phyloP scores from a whole-genome alignment of 2,329 filamentous ascomycete species.

The Aschersonia sp. region DNA sequence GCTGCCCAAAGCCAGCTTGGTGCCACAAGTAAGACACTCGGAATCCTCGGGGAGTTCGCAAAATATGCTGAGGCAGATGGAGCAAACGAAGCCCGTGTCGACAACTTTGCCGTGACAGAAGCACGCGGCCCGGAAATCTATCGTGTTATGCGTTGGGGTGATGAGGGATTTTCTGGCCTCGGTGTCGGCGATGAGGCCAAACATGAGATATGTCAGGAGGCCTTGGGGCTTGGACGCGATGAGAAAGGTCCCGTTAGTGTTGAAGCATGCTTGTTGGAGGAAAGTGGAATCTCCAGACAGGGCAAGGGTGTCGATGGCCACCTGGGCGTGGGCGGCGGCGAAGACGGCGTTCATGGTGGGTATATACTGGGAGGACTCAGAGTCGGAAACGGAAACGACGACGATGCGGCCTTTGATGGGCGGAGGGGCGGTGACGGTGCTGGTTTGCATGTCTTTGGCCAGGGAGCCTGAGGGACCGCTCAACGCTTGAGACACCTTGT shows the following conservation, averaged over 20 bases:
- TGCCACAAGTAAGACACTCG: slow-evolving; percentile 73
- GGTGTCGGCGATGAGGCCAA: slow-evolving; percentile 64
- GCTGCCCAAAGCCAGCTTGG: slow-evolving; percentile 58
- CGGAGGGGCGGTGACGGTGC: slow-evolving; percentile 12
- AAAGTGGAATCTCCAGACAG: slow-evolving; percentile 79
- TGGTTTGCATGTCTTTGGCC: slow-evolving; percentile 19
- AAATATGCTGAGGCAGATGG: slow-evolving; percentile 90
- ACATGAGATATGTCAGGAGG: slow-evolving; percentile 85
- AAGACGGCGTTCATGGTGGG: slow-evolving; percentile 98
- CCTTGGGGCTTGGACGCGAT: slow-evolving; percentile 46
- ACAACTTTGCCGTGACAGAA: slow-evolving; percentile 91
- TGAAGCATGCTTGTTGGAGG: slow-evolving; percentile 72
- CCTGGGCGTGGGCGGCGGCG: slow-evolving; percentile 73
- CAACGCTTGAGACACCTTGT: slow-evolving; percentile 60
- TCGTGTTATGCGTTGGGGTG: slow-evolving; percentile 65
- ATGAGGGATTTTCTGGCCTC: slow-evolving; percentile 49
- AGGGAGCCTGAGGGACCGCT: slow-evolving; percentile 36
- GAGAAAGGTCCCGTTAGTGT: slow-evolving; percentile 44
- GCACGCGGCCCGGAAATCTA: slow-evolving; percentile 96
- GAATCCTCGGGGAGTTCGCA: slow-evolving; percentile 50
- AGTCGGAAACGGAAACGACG: slow-evolving; percentile 76
- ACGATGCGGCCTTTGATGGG: slow-evolving; percentile 53
- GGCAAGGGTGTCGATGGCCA: slow-evolving; percentile 86
- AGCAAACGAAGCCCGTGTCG: slow-evolving; percentile 89
- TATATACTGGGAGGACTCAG: slow-evolving; percentile 83